Evolutionary conservation across 345 rosid genomes (phyloP).

Genomic region (rapeseed (Brassica napus)): DNA sequence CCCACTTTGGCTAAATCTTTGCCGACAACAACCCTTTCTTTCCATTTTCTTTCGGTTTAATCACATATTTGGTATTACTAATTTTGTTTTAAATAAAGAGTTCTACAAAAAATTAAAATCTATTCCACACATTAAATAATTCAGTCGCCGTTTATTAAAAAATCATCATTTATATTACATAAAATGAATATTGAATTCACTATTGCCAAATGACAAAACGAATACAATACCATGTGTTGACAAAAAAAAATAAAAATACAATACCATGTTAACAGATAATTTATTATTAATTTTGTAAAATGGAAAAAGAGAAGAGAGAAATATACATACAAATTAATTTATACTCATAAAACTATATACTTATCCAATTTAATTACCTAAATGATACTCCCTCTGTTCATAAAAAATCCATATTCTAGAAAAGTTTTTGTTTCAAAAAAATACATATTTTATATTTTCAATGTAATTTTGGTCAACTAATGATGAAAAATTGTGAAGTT

Average conservation of each 20-base stretch:
- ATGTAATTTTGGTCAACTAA: too few relatives aligned
- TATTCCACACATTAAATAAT: background rate
- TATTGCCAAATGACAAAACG: background rate
- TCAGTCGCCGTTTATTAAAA: background rate
- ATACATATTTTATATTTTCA: too few relatives aligned
- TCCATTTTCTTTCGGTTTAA: background rate
- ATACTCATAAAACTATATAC: background rate
- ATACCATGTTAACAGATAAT: background rate
- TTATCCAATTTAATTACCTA: too few relatives aligned
- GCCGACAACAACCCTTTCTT: slow-evolving; percentile 34
- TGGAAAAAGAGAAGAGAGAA: background rate
- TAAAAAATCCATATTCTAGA: too few relatives aligned
- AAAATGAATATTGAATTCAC: background rate
- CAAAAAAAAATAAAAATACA: background rate
- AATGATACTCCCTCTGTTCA: too few relatives aligned
- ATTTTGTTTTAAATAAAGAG: background rate
- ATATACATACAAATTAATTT: background rate
- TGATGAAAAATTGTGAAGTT: too few relatives aligned
- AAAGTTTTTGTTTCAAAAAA: too few relatives aligned
- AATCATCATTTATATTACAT: background rate
- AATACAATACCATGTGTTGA: background rate
- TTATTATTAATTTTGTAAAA: background rate
- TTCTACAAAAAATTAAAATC: background rate
- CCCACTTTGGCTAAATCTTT: slow-evolving; percentile 11
- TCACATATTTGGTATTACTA: background rate